Percentiles rank a stretch among this genome's conserved stretches.
These are phyloP conservation scores for Arctium lappa DNA, from an alignment of 129 eudicot species.

Conservation along the genomic window DNA sequence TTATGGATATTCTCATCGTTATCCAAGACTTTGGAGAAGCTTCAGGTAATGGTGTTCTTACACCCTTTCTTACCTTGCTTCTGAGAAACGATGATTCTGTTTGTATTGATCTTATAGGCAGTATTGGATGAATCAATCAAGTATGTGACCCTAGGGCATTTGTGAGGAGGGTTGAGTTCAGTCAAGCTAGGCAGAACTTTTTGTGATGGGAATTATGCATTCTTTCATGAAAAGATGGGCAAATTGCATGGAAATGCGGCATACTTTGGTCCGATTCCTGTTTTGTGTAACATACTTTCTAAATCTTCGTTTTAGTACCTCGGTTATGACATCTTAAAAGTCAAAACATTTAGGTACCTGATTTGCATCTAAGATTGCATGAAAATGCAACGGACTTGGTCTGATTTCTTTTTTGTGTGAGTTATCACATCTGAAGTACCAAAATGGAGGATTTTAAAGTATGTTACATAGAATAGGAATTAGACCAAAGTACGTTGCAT, in stretches of 20 bases:
- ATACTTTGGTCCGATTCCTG: too few species aligned
- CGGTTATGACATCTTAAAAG: too few species aligned
- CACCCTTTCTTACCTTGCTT: background rate
- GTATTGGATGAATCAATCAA: background rate
- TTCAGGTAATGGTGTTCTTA: conserved; percentile 48
- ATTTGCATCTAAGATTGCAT: too few species aligned
- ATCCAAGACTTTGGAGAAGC: conserved; percentile 68
- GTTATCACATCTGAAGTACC: background rate
- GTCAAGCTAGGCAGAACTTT: background rate
- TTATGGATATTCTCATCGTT: conserved; percentile 78
- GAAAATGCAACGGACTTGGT: too few species aligned
- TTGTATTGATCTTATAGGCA: background rate
- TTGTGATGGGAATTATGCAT: background rate
- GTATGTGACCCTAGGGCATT: background rate
- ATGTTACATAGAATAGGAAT: too few species aligned
- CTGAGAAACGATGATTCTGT: background rate
- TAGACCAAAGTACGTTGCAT: too few species aligned
- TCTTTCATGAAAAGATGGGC: background rate
- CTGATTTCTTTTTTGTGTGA: too few species aligned
- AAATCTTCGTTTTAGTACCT: too few species aligned
- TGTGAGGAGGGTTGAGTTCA: background rate
- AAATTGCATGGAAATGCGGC: background rate
- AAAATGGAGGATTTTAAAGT: background rate
- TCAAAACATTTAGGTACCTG: too few species aligned
- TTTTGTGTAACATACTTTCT: too few species aligned